Evolutionary conservation across 139 green algal species (phyloP), one percentile per base, ranked within the genome.

Genomic region (Picochlorum sp.): DNA sequence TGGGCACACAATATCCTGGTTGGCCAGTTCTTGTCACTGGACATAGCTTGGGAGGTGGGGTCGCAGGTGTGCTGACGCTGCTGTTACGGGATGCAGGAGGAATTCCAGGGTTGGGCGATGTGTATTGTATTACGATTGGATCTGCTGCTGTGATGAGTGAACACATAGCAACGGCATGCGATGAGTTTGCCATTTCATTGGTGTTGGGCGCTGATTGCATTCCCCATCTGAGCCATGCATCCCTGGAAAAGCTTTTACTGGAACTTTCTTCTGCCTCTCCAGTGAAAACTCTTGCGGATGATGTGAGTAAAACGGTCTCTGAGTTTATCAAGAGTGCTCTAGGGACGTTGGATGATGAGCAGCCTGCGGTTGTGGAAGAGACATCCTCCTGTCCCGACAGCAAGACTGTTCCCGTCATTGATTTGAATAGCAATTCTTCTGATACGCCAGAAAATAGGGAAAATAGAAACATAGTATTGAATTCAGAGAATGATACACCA

Each of bases 1-100:
- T 70, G 20, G 76, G 54, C 0, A 18, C 60, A 4, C 31, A 56
- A 23, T 72, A 63, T 60, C 76, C 76, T 30, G 79, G 76, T 41
- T 83, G 76, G 79, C 79, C 79, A 7, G 41, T 85, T 5, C 51
- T 83, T 4, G 13, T 85, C 10, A 77, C 66, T 4, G 79, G 79
- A 9, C 79, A 85, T 60, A 74, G 59, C 51, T 71, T 83, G 38
- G 79, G 79, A 30, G 79, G 78, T 65, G 73, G 72, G 0, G 67
- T 77, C 1, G 79, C 76, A 14, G 67, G 69, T 6, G 62, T 85
- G 50, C 45, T 85, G 16, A 62, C 75, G 2, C 30, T 76, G 60
- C 72, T 85, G 37, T 56, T 85, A 28, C 58, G 67, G n/a, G 63
- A 77, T 21, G 7, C 47, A 10, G 65, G 63, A n/a, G 67, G 41